Base-by-base conservation (phyloP, 1,284 basidiomycete species). In the Malassezia psittaci region DNA sequence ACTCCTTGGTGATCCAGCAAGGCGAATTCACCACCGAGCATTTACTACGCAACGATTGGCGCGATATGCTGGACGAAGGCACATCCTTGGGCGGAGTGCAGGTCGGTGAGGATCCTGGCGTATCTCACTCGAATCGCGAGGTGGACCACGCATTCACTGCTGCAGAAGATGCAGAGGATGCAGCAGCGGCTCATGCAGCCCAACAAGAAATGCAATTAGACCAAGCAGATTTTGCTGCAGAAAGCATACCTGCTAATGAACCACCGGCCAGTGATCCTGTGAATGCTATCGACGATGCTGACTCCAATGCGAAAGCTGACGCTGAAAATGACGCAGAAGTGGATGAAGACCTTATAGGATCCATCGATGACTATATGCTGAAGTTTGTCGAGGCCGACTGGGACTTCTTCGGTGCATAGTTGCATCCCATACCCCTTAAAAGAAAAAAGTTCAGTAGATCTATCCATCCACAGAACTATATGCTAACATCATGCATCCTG, bases 1-100 rank as follows among this genome's bases (percentile, higher is more conserved):
- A 96, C 75, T 85, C 87, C 57, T 79, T 96, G 43, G 90, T 96
- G 62, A 96, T 96, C 60, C 88, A 91, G 72, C 84, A 85, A 67
- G 91, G 91, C 41, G 87, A 88, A 69, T 96, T 96, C 70, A 80
- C 78, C 24, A 80, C 79, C 16, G 79, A 81, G 47, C 78, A 78
- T 62, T 77, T 79, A 36, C 36, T 54, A 29, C 52, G 57, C 16
- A 74, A 76, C 59, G 89, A 94, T 75, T 94, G 91, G 90, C 82
- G 88, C 37, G 82, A 87, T 49, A 79, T 94, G 66, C 83, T 94
- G 65, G 83, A 79, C 52, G 79, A 78, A 2, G 69, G 65, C 2
- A 59, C 35, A 18, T 57, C 58, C 32, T 55, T 73, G 16, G 73
- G 58, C 6, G 71, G 62, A n/a, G 68, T 72, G 7, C 59, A 61